A percentile compares a stretch with the other conserved stretches of the same genome.
phyloP scores from a whole-genome alignment of 2,329 filamentous ascomycete genomes.

The Pseudogymnoascus sp. region DNA sequence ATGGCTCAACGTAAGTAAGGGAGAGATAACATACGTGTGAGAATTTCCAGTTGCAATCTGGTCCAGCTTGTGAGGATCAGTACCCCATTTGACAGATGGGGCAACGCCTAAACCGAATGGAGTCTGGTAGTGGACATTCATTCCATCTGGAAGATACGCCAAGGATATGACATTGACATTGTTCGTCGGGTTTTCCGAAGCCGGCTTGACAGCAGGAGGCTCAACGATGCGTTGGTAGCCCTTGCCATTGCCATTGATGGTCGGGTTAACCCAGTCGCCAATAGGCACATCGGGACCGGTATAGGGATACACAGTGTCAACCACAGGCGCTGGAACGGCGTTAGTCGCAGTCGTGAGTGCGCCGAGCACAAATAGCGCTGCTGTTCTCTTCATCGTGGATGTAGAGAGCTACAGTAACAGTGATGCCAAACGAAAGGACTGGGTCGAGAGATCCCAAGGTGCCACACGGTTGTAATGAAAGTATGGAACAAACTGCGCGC shows the following conservation, averaged over 20 bases:
- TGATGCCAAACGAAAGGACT: not conserved
- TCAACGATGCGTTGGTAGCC: constrained; percentile 44
- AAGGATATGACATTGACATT: constrained; percentile 46
- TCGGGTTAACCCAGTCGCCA: constrained; percentile 44
- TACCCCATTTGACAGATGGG: constrained; percentile 40
- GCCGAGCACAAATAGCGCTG: not conserved
- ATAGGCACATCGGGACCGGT: constrained; percentile 42
- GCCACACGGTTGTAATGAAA: not conserved
- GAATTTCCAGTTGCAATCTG: constrained; percentile 33
- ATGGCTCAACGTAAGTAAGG: not conserved
- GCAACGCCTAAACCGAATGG: constrained; percentile 42
- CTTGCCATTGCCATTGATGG: constrained; percentile 45
- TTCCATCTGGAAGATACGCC: constrained; percentile 41
- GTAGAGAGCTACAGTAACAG: not conserved
- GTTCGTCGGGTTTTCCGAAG: constrained; percentile 37
- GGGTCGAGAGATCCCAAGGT: not conserved
- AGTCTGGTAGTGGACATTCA: constrained; percentile 48
- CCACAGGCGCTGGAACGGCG: constrained; percentile 14
- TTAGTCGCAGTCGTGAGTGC: not conserved
- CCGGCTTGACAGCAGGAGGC: constrained; percentile 41
- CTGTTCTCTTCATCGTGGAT: not conserved
- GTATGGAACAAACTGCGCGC: not conserved
- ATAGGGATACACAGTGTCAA: constrained; percentile 40
- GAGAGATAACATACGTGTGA: constrained; percentile 32
- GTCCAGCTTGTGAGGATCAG: constrained; percentile 27